phyloP scores from a whole-genome alignment of 2,329 filamentous ascomycete genomes.

The Ophiostoma quercus region DNA sequence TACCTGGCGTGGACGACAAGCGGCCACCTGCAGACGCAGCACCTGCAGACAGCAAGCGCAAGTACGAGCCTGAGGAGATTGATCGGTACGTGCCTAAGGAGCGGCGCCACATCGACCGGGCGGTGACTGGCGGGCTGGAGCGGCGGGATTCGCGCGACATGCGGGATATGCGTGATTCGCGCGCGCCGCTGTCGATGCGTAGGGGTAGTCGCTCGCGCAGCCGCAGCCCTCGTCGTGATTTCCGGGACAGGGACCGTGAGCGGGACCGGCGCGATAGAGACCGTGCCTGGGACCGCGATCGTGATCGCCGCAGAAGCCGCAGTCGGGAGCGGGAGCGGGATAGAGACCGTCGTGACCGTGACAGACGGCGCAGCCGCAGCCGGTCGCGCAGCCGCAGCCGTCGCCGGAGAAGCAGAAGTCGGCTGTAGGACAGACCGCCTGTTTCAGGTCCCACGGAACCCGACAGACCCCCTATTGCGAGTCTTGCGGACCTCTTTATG shows the following conservation, averaged over 20 bases:
- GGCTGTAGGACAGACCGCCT: constrained; percentile 18
- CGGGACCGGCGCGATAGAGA: constrained; percentile 28
- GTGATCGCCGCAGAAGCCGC: constrained; percentile 24
- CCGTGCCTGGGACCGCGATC: constrained; percentile 25
- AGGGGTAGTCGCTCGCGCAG: constrained; percentile 20
- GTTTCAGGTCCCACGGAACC: too few species aligned
- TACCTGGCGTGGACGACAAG: constrained; percentile 54
- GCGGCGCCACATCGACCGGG: constrained; percentile 35
- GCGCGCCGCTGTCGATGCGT: constrained; percentile 19
- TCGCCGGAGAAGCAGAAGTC: constrained; percentile 31
- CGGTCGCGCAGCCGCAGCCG: constrained; percentile 28
- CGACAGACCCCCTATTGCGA: too few species aligned
- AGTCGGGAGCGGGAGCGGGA: constrained; percentile 23
- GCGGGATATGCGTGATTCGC: constrained; percentile 25
- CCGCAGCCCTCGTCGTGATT: constrained; percentile 22
- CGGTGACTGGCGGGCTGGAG: constrained; percentile 28
- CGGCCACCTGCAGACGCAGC: constrained; percentile 38
- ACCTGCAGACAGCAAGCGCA: constrained; percentile 39
- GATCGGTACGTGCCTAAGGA: constrained; percentile 47
- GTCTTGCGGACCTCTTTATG: neutral
- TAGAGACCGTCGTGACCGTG: constrained; percentile 24
- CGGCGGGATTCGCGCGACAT: constrained; percentile 20
- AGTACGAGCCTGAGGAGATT: constrained; percentile 39
- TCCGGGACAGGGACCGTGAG: constrained; percentile 29
- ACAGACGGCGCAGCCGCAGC: constrained; percentile 30